Conservation (phyloP, 495 filamentous ascomycete genomes). For the Bryoglossum gracile region DNA sequence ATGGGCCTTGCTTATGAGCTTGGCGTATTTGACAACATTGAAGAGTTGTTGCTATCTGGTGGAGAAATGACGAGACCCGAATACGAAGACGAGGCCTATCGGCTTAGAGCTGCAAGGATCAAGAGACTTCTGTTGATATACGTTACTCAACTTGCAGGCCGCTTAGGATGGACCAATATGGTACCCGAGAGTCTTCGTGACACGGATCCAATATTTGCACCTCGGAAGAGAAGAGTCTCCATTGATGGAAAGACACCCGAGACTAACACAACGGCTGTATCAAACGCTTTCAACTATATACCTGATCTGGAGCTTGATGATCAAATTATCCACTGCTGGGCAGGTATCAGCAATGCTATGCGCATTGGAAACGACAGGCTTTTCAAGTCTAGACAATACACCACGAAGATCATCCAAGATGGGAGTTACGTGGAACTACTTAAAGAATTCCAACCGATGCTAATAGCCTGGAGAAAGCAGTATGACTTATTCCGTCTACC, state of each 20-base stretch:
- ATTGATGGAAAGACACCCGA: slow-evolving; percentile 46
- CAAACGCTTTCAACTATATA: slow-evolving; percentile 49
- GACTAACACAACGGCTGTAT: slow-evolving; percentile 44
- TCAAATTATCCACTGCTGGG: slow-evolving; percentile 85
- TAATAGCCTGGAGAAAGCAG: slow-evolving; percentile 65
- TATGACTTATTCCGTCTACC: slow-evolving; percentile 67
- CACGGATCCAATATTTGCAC: slow-evolving; percentile 33
- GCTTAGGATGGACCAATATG: slow-evolving; percentile 91
- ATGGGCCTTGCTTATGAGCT: slow-evolving; percentile 87
- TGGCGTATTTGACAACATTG: slow-evolving; percentile 85
- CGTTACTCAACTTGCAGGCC: slow-evolving; percentile 83
- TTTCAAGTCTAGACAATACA: slow-evolving; percentile 77
- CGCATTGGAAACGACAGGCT: slow-evolving; percentile 75
- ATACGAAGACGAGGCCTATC: slow-evolving; percentile 64
- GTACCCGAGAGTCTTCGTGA: slow-evolving; percentile 57
- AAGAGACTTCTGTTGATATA: slow-evolving; percentile 83
- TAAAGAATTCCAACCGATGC: slow-evolving; percentile 69
- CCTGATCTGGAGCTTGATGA: slow-evolving; percentile 57
- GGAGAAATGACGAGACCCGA: slow-evolving; percentile 48
- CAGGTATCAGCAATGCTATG: slow-evolving; percentile 83
- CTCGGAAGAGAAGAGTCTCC: slow-evolving; percentile 36
- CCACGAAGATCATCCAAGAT: slow-evolving; percentile 75
- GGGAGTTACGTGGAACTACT: slow-evolving; percentile 74
- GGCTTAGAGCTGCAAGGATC: slow-evolving; percentile 70
- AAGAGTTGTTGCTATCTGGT: slow-evolving; percentile 46